Evolutionary conservation across 129 eudicot genomes (phyloP).

Genomic region (Tagetes patula): DNA sequence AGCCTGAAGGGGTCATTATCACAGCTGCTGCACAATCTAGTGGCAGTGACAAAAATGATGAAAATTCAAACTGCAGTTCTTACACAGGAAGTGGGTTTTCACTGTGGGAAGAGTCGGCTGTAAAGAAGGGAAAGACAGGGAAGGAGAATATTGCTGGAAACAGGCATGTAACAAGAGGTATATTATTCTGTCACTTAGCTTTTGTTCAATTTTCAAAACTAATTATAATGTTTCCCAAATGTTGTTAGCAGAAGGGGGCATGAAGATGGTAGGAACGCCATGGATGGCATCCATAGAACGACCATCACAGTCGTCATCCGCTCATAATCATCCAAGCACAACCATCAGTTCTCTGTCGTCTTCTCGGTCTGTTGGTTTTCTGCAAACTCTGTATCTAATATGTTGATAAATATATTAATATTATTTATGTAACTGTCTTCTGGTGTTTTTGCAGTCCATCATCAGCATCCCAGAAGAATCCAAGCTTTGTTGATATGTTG

Average conservation of each 20-base stretch:
- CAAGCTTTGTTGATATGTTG: conserved; percentile 80
- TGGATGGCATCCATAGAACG: conserved; percentile 62
- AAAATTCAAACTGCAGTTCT: conserved; percentile 77
- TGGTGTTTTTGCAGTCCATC: conserved; percentile 54
- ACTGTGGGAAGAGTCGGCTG: conserved; percentile 81
- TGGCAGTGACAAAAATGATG: conserved; percentile 44
- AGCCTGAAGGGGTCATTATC: conserved; percentile 38
- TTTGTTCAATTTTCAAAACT: not conserved
- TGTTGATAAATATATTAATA: not conserved
- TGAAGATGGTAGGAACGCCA: conserved; percentile 53
- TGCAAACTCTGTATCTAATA: conserved; percentile 12
- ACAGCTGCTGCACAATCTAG: conserved; percentile 40
- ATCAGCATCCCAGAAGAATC: conserved; percentile 50
- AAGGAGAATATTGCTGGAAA: conserved; percentile 82
- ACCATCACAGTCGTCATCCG: conserved; percentile 75
- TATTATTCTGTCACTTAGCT: not conserved
- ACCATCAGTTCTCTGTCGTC: conserved; percentile 67
- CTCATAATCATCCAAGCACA: conserved; percentile 45
- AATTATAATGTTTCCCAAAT: not conserved
- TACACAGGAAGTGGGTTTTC: conserved; percentile 85
- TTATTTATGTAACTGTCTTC: not conserved
- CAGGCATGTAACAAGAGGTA: conserved; percentile 60
- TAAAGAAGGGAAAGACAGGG: conserved; percentile 95
- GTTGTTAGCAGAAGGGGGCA: conserved; percentile 38
- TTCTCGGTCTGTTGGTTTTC: conserved; percentile 57